phyloP scores from a whole-genome alignment of 768 basidiomycete genomes.

The Trametes coccinea region DNA sequence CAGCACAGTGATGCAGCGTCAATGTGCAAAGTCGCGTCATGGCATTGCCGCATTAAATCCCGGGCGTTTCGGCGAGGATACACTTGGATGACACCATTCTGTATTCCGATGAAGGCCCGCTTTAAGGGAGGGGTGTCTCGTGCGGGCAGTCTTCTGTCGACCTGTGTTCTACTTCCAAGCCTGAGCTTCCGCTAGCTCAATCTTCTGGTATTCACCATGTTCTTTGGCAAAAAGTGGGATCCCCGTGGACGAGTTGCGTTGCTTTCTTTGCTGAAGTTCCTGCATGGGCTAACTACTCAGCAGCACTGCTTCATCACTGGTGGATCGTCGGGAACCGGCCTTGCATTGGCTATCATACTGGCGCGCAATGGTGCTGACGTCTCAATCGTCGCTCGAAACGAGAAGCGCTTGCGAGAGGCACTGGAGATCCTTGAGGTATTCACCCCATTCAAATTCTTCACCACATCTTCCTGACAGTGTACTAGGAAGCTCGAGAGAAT shows the following conservation, averaged over 20 bases:
- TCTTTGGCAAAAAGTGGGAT: conserved; percentile 32
- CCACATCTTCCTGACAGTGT: background rate
- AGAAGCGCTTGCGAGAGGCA: conserved; percentile 60
- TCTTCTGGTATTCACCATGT: background rate
- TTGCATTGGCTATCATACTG: conserved; percentile 68
- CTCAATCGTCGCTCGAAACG: conserved; percentile 80
- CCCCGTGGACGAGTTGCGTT: conserved; percentile 19
- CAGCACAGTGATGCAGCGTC: background rate
- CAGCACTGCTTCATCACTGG: conserved; percentile 89
- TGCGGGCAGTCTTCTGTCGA: too few species aligned
- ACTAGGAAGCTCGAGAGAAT: conserved; percentile 40
- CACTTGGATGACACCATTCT: background rate
- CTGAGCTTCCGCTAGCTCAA: background rate
- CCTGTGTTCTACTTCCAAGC: too few species aligned
- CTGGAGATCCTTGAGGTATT: conserved; percentile 64
- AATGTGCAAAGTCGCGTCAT: background rate
- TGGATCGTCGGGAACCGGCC: conserved; percentile 78
- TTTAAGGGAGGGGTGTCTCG: too few species aligned
- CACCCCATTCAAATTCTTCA: background rate
- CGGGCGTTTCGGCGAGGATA: background rate
- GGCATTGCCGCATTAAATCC: background rate
- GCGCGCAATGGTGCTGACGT: conserved; percentile 73
- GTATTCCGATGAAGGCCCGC: background rate
- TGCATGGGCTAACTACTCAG: background rate
- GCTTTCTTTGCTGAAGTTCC: background rate